Base-by-base conservation (phyloP, 1,284 basidiomycete species). In the Ustilago shanxiensis region DNA sequence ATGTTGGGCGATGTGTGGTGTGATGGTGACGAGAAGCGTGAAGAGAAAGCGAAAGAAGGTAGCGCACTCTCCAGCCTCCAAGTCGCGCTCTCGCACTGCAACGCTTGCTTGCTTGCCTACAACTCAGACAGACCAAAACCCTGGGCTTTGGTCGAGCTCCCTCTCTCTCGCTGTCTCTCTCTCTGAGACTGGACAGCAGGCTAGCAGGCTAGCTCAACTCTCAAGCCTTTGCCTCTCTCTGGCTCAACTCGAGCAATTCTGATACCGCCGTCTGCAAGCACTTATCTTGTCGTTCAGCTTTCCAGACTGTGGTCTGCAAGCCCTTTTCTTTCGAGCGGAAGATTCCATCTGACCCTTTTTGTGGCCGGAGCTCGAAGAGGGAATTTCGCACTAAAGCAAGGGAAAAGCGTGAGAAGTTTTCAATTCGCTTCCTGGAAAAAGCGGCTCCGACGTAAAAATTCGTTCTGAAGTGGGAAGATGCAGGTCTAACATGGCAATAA, bases 11-110 rank as follows among this genome's bases (percentile, higher is more conserved):
- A 73, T 70, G 59, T 62, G 63, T 65, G 56, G 37, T 62, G 57
- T 72, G 73, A 71, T 72, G 68, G 72, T 75, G 72, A 75, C 72
- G 67, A 71, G 67, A 59, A 37, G 72, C 72, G 72, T 74, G 72
- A 62, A 66, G 65, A 51, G 39, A 59, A 54, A 52, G 45, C 58
- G 51, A 29, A 55, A 63, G 41, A 49, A 37, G 53, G 39, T 26
- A 18, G 45, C 24, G 24, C 31, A 13, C 65, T 55, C 39, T 22
- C 39, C 52, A 56, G n/a, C 29, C 39, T 56, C 28, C 20, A 45
- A 44, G 41, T 44, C 41, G 41, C 41, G 41, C 41, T 44, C 41
- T 44, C 41, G 20, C 41, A n/a, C 7, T 44, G 41, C 41, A n/a
- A 44, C 41, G n/a, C 41, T 52, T 28, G 44, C 50, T 28, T 44